phyloP scores from a whole-genome alignment of 2,329 filamentous ascomycete genomes.

The Fusarium albosuccineum region DNA sequence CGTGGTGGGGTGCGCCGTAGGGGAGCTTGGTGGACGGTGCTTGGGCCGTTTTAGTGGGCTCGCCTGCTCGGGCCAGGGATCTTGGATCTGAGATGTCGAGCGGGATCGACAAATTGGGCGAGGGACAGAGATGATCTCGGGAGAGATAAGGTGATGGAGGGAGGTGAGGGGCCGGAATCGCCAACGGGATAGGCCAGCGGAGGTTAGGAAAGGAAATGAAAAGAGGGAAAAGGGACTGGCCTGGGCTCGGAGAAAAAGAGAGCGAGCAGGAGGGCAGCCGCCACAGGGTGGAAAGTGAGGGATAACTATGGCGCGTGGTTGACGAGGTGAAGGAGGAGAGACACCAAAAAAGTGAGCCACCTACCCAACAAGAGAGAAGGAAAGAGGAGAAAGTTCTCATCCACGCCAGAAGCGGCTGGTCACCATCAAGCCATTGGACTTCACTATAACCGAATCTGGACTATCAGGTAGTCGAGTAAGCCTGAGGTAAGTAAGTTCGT shows the following conservation, averaged over 20 bases:
- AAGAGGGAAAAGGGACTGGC: slow-evolving; percentile 10
- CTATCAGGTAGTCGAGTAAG: slow-evolving; percentile 14
- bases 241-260: slow-evolving; percentile 17
- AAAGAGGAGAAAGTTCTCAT: slow-evolving; percentile 8
- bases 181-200: slow-evolving; percentile 11
- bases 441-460: slow-evolving; percentile 38
- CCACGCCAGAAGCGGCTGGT: slow-evolving; percentile 19
- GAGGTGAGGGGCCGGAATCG: slow-evolving; percentile 25
- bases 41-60: slow-evolving; percentile 41
- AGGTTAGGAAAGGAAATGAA: slow-evolving; percentile 6
- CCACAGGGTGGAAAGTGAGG: neutral
- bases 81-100: slow-evolving; percentile 41
- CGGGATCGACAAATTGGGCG: slow-evolving; percentile 38
- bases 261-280: neutral
- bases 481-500: slow-evolving; percentile 8
- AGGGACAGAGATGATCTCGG: slow-evolving; percentile 24
- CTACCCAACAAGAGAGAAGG: slow-evolving; percentile 5
- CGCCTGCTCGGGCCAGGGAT: slow-evolving; percentile 35
- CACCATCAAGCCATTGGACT: slow-evolving; percentile 31
- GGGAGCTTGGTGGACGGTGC: slow-evolving; percentile 32
- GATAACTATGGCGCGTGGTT: slow-evolving; percentile 19
- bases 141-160: slow-evolving; percentile 32
- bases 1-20: slow-evolving; percentile 25
- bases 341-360: slow-evolving; percentile 12
- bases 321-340: slow-evolving; percentile 33